A percentile compares a stretch with the other conserved stretches of the same genome.
These are phyloP conservation scores for Punica granatum DNA, from an alignment of 345 rosid species.

Conservation along the genomic window DNA sequence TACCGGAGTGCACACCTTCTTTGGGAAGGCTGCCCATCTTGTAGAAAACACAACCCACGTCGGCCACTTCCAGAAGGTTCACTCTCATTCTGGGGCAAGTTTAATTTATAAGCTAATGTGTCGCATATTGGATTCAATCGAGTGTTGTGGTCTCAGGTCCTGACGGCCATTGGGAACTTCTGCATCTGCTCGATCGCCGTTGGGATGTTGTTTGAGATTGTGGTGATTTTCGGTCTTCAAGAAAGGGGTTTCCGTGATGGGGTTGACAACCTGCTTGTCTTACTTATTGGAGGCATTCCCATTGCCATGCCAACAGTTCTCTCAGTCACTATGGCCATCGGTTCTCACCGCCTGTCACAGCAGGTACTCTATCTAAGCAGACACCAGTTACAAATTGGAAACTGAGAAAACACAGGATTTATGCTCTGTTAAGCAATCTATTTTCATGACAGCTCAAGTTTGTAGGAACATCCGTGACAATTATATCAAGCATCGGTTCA, in stretches of 20 bases:
- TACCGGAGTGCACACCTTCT: conserved; percentile 89
- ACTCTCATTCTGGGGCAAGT: neutral
- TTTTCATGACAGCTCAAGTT: too few relatives aligned
- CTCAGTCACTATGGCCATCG: conserved; percentile 95
- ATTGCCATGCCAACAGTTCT: conserved; percentile 98
- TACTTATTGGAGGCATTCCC: conserved; percentile 95
- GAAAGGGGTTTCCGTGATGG: conserved; percentile 50
- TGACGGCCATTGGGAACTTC: conserved; percentile 86
- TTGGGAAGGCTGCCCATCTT: conserved; percentile 93
- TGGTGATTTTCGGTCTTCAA: conserved; percentile 50
- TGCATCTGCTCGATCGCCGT: conserved; percentile 88
- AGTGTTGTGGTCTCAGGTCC: conserved; percentile 34
- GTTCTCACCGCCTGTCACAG: conserved; percentile 75
- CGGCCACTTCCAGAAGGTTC: conserved; percentile 89
- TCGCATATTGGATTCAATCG: neutral
- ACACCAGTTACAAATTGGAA: too few relatives aligned
- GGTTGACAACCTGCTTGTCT: conserved; percentile 73
- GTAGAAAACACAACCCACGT: conserved; percentile 77
- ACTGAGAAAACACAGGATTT: too few relatives aligned
- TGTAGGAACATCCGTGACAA: too few relatives aligned
- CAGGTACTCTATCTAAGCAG: conserved; percentile 33
- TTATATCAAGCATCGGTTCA: too few relatives aligned
- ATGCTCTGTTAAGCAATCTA: too few relatives aligned
- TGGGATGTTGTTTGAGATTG: conserved; percentile 67
- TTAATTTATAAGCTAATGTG: too few relatives aligned